A percentile compares a stretch with the other conserved stretches of the same genome.
These are phyloP conservation scores for Paramecium sexaurelia DNA, from an alignment of 73 alveolate genomes.

Conservation along the genomic window DNA sequence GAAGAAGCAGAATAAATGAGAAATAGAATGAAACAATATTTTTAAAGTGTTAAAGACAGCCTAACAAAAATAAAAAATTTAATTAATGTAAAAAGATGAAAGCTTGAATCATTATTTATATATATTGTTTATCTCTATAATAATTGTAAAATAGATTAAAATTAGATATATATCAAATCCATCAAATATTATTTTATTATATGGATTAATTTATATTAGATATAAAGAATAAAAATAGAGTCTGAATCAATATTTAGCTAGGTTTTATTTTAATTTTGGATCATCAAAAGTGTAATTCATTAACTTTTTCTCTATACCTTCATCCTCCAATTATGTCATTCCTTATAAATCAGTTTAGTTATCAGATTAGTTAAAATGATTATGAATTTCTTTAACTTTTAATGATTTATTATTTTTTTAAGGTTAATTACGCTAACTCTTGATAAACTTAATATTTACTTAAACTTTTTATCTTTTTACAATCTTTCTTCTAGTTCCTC, in stretches of 20 bases:
- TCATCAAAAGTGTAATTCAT: neutral
- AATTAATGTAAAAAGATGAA: neutral
- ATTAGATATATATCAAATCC: no score
- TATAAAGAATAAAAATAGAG: neutral
- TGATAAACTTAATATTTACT: neutral
- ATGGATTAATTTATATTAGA: neutral
- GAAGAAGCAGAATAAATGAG: slow-evolving; percentile 1
- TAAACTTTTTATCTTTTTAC: slow-evolving; percentile 15
- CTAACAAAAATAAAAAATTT: neutral
- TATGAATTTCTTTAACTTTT: slow-evolving; percentile 33
- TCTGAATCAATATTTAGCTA: neutral
- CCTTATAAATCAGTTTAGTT: neutral
- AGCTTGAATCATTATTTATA: no score
- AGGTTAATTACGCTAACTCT: neutral
- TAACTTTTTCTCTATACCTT: neutral
- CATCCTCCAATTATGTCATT: neutral
- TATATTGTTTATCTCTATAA: no score
- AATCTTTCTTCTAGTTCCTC: slow-evolving; percentile 51
- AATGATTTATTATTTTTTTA: neutral
- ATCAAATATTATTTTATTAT: no score
- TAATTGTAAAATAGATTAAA: no score
- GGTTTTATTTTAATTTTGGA: neutral
- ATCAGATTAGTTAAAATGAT: neutral
- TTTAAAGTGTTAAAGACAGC: neutral
- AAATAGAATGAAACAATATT: neutral